Conservation (phyloP, 1,139 yeast species). For the Candida sp. region DNA sequence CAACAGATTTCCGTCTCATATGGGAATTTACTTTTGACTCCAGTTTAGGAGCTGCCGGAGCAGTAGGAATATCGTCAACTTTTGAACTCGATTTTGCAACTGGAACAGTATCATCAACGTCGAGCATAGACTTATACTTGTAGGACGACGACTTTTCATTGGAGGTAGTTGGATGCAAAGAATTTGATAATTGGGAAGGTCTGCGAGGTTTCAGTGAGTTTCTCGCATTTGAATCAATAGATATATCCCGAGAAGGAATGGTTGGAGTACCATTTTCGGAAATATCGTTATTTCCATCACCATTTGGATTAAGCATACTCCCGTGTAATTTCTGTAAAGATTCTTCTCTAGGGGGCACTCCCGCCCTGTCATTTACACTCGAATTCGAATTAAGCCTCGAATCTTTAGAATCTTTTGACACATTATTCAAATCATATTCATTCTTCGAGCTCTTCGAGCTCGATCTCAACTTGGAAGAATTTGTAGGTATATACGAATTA, state of each 20-base stretch:
- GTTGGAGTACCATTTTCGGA: no score
- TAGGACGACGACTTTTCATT: not conserved
- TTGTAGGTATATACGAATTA: conserved; percentile 5
- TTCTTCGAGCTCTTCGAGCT: conserved; percentile 13
- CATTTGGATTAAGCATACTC: no score
- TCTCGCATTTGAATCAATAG: conserved; percentile 13
- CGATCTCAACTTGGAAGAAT: conserved; percentile 27
- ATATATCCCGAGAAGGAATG: conserved; percentile 9
- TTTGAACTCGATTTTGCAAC: not conserved
- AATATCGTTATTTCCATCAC: not conserved
- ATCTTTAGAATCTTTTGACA: not conserved
- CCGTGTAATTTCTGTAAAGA: not conserved
- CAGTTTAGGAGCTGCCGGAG: not conserved
- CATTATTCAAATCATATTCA: not conserved
- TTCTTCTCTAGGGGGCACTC: not conserved
- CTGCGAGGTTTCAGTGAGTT: not conserved
- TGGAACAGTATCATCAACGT: not conserved
- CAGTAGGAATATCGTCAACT: no score
- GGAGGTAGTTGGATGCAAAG: not conserved
- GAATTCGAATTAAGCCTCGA: not conserved
- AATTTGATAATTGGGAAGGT: not conserved
- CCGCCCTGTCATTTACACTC: not conserved
- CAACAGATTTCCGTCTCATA: not conserved
- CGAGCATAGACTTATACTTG: not conserved
- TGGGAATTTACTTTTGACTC: not conserved